Base-by-base conservation (phyloP, 768 basidiomycete species). In the Lactifluus piperatus region DNA sequence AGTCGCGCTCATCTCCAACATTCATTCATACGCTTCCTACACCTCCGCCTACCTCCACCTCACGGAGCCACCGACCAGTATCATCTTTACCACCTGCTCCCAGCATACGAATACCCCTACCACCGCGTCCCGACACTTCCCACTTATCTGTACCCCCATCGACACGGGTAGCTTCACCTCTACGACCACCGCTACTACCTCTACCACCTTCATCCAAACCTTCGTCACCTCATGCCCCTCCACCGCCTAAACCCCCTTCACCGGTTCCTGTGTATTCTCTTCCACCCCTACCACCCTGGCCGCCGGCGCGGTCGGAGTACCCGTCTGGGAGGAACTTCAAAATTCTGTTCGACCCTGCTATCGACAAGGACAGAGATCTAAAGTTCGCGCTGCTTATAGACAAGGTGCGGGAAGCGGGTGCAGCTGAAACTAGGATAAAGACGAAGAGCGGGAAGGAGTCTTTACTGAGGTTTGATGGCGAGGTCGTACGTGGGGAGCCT, bases 371-470 rank as follows among this genome's bases (percentile, higher is more conserved):
- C 64, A 66, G 71, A 5, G 75, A 76, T 52, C 72, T 73, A 14
- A 71, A 73, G 50, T 68, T 75, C 49, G 73, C 72, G 11, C 65
- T 68, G 16, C 69, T 79, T 4, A 67, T 76, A 22, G 77, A 79
- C 67, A 74, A 71, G 64, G 68, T 77, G 22, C 74, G 75, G 16
- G 62, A 66, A 56, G 58, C 65, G 44, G 65, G 66, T 6, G 51
- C 66, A 36, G 60, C 64, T 50, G 75, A 77, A 46, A 62, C 68
- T 30, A 73, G 85, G 54, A 77, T 86, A 11, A 78, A 77, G 60
- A 82, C 81, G 5, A 87, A 86, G 67, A 79, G 76, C 6, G 84
- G 84, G 3, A 83, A 81, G 68, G 83, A 85, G 68, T 69, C 73
- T 34, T 67, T 86, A 53, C 65, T 72, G 3, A 68, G 86, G 43